A percentile compares a stretch with the other conserved stretches of the same genome.
Evolutionary conservation across 176 grass and related monocot genomes (phyloP).

Genomic region (Eleusine indica): DNA sequence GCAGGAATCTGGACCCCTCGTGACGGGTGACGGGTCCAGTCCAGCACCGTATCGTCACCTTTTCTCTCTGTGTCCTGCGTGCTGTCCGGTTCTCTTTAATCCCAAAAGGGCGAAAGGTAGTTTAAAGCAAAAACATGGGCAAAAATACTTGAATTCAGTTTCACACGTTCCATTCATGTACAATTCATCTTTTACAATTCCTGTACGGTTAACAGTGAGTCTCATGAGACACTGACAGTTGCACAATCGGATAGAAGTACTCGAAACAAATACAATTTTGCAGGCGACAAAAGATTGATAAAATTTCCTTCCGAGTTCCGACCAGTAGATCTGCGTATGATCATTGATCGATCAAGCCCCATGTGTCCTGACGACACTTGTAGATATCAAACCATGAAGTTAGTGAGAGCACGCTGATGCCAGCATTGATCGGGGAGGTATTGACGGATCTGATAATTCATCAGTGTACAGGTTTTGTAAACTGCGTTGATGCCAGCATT

Average conservation of each 20-base stretch:
- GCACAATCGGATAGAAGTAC: not conserved
- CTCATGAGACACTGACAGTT: not conserved
- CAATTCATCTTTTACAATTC: no score
- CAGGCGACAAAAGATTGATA: not conserved
- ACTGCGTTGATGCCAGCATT: no score
- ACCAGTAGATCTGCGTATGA: constrained; percentile 20
- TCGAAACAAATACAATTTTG: not conserved
- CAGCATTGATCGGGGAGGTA: no score
- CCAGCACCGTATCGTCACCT: not conserved
- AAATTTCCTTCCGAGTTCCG: not conserved
- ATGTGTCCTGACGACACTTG: constrained; percentile 9
- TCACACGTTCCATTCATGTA: not conserved
- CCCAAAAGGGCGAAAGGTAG: constrained; percentile 21
- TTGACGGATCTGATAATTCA: not conserved
- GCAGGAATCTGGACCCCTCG: not conserved
- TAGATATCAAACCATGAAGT: not conserved
- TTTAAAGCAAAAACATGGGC: constrained; percentile 21
- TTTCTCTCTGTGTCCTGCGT: not conserved
- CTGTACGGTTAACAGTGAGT: not conserved
- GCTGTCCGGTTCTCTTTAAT: not conserved
- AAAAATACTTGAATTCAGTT: constrained; percentile 25
- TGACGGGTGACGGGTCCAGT: not conserved
- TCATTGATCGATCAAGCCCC: not conserved
- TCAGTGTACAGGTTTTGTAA: not conserved
- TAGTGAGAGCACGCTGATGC: not conserved